Evolutionary conservation across 1,284 basidiomycete genomes (phyloP).

Genomic region (Fomitiporia mediterranea): DNA sequence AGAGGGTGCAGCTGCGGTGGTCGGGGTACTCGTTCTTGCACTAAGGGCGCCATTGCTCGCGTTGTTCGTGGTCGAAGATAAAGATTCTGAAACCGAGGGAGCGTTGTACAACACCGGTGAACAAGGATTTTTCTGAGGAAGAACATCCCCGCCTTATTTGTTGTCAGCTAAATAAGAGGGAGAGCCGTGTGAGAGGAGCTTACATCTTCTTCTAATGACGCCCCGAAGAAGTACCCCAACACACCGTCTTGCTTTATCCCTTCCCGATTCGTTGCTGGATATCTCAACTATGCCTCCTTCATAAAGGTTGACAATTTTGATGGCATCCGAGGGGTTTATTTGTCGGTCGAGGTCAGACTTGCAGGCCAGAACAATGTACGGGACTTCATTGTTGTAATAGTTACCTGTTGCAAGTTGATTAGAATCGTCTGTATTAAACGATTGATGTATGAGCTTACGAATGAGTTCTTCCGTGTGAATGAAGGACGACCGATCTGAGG

Average conservation of each 20-base stretch:
- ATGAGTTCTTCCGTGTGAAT: constrained; percentile 57
- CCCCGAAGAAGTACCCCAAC: constrained; percentile 15
- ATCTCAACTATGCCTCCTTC: constrained; percentile 31
- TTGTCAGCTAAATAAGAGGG: not conserved
- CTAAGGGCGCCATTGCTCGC: not conserved
- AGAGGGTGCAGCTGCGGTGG: constrained; percentile 1
- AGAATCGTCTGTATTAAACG: constrained; percentile 21
- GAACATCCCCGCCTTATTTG: constrained; percentile 9
- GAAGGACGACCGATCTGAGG: constrained; percentile 56
- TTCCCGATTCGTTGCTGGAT: constrained; percentile 14
- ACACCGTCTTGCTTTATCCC: constrained; percentile 16
- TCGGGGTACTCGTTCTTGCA: constrained; percentile 1
- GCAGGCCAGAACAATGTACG: constrained; percentile 66
- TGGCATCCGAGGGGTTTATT: constrained; percentile 50
- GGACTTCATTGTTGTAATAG: constrained; percentile 50
- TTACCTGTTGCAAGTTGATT: constrained; percentile 37
- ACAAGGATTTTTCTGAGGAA: constrained; percentile 13
- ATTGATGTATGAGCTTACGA: constrained; percentile 37
- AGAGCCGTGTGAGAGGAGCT: not conserved
- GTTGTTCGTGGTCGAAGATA: too few species aligned
- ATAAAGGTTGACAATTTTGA: constrained; percentile 44
- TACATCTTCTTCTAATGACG: constrained; percentile 11
- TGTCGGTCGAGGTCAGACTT: constrained; percentile 61
- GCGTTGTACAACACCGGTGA: constrained; percentile 12
- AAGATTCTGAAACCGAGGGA: constrained; percentile 4